Percentiles rank a stretch among this genome's conserved stretches.
These are phyloP conservation scores for Kockovaella imperatae DNA, from an alignment of 768 basidiomycete genomes.

Conservation along the genomic window DNA sequence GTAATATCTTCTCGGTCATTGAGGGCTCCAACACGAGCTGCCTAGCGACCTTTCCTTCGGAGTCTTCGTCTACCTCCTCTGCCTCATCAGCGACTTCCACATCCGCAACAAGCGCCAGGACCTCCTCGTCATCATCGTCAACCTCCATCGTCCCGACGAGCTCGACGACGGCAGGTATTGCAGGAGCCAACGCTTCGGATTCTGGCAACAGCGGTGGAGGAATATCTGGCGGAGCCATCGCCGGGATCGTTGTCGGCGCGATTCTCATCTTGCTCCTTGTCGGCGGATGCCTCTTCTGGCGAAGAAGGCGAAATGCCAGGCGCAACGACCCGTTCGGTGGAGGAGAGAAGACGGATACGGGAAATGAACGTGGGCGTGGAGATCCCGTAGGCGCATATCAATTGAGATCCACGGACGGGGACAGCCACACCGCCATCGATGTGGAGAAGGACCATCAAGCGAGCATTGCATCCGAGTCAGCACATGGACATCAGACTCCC, in stretches of 20 bases:
- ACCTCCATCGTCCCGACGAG: constrained; percentile 2
- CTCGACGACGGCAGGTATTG: neutral
- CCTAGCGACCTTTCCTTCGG: neutral
- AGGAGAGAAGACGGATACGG: neutral
- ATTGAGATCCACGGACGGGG: too few relatives aligned
- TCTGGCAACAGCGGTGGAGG: neutral
- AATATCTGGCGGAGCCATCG: constrained; percentile 20
- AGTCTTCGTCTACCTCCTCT: neutral
- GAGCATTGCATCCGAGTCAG: too few relatives aligned
- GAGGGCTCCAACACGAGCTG: neutral
- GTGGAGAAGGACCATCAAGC: too few relatives aligned
- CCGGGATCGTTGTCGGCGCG: constrained; percentile 22
- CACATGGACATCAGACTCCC: too few relatives aligned
- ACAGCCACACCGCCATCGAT: too few relatives aligned
- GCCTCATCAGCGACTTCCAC: constrained; percentile 1
- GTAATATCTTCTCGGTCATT: neutral
- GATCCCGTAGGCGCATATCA: too few relatives aligned
- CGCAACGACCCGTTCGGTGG: neutral
- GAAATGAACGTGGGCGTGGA: neutral
- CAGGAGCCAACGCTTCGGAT: neutral
- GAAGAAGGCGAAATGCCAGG: constrained; percentile 1
- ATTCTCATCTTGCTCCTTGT: constrained; percentile 7
- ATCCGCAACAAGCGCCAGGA: too few relatives aligned
- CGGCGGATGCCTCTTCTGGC: constrained; percentile 5
- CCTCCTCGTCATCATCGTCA: constrained; percentile 3